These are phyloP conservation scores for Podospora conica DNA, from an alignment of 495 filamentous ascomycete genomes.

Conservation along the genomic window DNA sequence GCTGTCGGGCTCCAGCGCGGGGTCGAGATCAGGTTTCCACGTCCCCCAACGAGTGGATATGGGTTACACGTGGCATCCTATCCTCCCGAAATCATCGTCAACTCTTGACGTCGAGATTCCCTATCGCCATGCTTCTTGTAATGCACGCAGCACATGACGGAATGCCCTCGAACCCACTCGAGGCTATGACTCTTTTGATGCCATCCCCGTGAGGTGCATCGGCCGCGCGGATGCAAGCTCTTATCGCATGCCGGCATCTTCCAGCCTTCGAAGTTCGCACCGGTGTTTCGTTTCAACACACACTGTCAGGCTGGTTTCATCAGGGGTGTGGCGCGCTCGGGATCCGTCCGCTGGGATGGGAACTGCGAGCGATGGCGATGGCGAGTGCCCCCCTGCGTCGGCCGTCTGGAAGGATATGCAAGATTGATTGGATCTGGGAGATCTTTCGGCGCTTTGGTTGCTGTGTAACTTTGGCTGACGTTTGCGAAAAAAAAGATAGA, in stretches of 20 bases:
- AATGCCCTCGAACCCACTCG: not conserved
- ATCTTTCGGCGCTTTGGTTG: slow-evolving; percentile 4
- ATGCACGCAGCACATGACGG: not conserved
- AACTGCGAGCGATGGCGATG: slow-evolving; percentile 1
- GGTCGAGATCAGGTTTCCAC: not conserved
- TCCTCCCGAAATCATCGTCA: not conserved
- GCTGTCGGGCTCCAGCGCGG: not conserved
- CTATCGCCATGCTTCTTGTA: not conserved
- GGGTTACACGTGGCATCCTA: not conserved
- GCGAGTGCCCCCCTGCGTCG: slow-evolving; percentile 6
- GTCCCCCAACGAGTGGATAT: not conserved
- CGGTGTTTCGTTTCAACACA: not conserved
- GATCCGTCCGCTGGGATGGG: not conserved
- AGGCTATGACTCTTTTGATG: not conserved
- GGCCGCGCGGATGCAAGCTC: not conserved
- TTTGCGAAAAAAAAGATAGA: not conserved
- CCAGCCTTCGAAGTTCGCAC: not conserved
- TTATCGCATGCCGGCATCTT: not conserved
- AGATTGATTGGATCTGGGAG: slow-evolving; percentile 27
- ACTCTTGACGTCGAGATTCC: no score
- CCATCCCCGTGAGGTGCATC: not conserved
- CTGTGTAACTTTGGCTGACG: not conserved
- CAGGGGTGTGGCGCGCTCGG: not conserved
- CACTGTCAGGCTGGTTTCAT: not conserved
- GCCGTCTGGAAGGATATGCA: slow-evolving; percentile 22